Conservation (phyloP, 129 eudicot genomes). For the Saposhnikovia divaricata region DNA sequence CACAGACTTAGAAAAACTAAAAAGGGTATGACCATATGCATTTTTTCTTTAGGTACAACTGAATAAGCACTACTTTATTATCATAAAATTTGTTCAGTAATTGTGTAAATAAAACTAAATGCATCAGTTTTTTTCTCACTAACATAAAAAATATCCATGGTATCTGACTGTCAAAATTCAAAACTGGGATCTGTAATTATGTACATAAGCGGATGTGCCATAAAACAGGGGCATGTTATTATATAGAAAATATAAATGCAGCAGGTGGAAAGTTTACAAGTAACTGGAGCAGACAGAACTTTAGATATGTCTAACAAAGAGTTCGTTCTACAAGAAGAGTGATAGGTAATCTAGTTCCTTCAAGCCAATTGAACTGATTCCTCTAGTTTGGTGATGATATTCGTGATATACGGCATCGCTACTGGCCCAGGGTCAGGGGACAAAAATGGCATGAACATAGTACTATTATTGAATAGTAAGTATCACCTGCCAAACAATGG, state of each 20-base stretch:
- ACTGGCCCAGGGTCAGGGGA: background rate
- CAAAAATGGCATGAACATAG: too few relatives aligned
- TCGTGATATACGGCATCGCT: background rate
- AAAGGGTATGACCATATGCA: background rate
- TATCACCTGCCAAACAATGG: slow-evolving; percentile 93
- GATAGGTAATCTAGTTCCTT: background rate
- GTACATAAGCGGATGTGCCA: background rate
- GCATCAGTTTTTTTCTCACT: background rate
- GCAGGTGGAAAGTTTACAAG: background rate
- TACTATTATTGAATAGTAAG: background rate
- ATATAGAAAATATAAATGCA: background rate
- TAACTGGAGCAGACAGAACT: background rate
- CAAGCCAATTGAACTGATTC: background rate
- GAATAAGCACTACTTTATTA: background rate
- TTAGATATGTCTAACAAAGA: background rate
- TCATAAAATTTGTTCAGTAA: background rate
- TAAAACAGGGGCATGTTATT: background rate
- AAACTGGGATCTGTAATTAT: background rate
- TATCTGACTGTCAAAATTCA: background rate
- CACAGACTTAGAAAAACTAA: too few relatives aligned
- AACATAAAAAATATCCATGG: background rate
- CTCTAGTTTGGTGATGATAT: background rate
- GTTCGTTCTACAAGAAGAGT: background rate
- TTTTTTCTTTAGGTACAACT: background rate
- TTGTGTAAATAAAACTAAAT: background rate